These are phyloP conservation scores for Shiraia sp. DNA, from an alignment of 2,329 filamentous ascomycete genomes.

Conservation along the genomic window DNA sequence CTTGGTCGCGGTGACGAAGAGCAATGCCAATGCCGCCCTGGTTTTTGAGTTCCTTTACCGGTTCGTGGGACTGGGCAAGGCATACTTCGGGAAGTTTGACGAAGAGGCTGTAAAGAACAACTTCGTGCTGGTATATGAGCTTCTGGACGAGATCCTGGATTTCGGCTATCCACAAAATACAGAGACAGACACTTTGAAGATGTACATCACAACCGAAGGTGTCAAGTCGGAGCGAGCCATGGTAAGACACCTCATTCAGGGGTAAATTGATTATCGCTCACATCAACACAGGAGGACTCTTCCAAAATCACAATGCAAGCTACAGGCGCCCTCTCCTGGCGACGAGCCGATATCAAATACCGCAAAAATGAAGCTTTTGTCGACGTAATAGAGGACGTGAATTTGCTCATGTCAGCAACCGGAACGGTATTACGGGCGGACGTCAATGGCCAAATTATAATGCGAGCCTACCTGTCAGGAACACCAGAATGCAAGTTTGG, in stretches of 20 bases:
- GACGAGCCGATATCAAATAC: constrained; percentile 96
- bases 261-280: constrained; percentile 18
- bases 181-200: constrained; percentile 97
- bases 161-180: constrained; percentile 99
- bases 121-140: constrained; percentile 97
- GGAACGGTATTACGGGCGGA: constrained; percentile 93
- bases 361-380: constrained; percentile 99
- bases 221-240: constrained; percentile 87
- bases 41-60: constrained; percentile 98
- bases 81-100: constrained; percentile 98
- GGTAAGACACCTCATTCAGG: constrained; percentile 29
- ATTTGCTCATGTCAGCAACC: constrained; percentile 97
- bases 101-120: constrained; percentile 99
- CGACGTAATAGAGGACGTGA: constrained; percentile 98
- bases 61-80: constrained; percentile 84
- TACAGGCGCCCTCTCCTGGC: constrained; percentile 94
- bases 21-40: constrained; percentile 96
- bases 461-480: constrained; percentile 95
- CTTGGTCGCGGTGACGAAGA: constrained; percentile 95
- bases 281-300: constrained; percentile 69
- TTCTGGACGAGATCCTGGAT: constrained; percentile 96
- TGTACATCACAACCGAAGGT: constrained; percentile 99
- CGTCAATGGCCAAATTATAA: constrained; percentile 95
- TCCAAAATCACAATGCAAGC: constrained; percentile 99
- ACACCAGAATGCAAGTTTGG: constrained; percentile 99